Evolutionary conservation across 768 basidiomycete genomes (phyloP).

Genomic region (Serendipita sp.): DNA sequence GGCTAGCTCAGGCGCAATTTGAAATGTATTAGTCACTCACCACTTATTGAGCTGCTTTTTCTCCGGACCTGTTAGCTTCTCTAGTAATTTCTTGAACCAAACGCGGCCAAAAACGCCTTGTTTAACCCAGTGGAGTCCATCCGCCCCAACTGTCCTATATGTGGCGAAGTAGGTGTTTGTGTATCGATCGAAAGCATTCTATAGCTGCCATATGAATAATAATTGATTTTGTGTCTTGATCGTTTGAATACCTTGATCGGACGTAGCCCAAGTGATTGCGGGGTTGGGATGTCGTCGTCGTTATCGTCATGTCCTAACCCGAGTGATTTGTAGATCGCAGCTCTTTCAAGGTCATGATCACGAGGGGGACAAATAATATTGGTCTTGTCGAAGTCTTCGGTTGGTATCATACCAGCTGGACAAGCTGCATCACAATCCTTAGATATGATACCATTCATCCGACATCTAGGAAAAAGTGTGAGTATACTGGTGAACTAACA

Average conservation of each 20-base stretch:
- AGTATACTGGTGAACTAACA: not conserved
- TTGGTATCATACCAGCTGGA: not conserved
- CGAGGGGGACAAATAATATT: not conserved
- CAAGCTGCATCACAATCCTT: not conserved
- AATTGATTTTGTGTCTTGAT: too few relatives aligned
- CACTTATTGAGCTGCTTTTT: not conserved
- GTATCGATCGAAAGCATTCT: not conserved
- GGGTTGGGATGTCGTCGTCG: too few relatives aligned
- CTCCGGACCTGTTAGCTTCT: not conserved
- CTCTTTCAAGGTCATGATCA: not conserved
- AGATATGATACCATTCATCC: not conserved
- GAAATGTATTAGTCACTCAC: not conserved
- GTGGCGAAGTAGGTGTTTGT: not conserved
- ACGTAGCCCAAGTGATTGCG: not conserved
- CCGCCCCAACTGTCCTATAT: not conserved
- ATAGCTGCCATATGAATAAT: not conserved
- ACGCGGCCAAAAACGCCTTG: not conserved
- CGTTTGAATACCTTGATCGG: too few relatives aligned
- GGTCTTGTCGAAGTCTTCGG: not conserved
- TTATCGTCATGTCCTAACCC: not conserved
- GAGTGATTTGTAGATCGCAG: not conserved
- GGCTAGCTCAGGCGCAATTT: not conserved
- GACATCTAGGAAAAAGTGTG: not conserved
- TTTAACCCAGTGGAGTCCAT: not conserved
- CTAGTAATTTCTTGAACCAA: not conserved